These are phyloP conservation scores for Alternaria longipes DNA, from an alignment of 2,329 filamentous ascomycete genomes.

Conservation along the genomic window DNA sequence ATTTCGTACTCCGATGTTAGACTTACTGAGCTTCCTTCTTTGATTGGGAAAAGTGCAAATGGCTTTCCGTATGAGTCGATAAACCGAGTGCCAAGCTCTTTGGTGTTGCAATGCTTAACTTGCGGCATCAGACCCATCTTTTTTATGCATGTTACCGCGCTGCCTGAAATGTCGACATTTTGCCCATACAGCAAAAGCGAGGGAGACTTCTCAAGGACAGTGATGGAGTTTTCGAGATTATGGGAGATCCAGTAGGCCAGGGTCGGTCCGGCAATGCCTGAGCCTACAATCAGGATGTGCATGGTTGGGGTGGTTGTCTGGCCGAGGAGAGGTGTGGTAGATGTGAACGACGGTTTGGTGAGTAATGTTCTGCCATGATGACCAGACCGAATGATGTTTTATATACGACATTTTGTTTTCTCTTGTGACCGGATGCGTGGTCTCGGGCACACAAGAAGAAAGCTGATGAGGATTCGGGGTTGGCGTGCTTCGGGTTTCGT, in stretches of 20 bases:
- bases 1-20: not conserved
- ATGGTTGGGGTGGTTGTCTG: not conserved
- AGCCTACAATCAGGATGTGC: not conserved
- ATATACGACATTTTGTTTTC: not conserved
- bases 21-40: not conserved
- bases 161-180: not conserved
- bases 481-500: not conserved
- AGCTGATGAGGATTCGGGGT: not conserved
- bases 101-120: not conserved
- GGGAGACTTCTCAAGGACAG: not conserved
- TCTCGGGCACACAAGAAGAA: not conserved
- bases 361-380: not conserved
- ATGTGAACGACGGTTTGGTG: not conserved
- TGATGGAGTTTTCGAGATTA: not conserved
- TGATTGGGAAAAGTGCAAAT: slow-evolving; percentile 39
- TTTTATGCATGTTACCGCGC: not conserved
- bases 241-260: not conserved
- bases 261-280: not conserved
- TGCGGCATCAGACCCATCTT: not conserved
- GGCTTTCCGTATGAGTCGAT: not conserved
- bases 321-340: not conserved
- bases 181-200: not conserved
- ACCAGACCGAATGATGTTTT: not conserved
- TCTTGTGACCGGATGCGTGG: not conserved
- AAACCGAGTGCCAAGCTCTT: not conserved